phyloP scores from a whole-genome alignment of 208 protist species.

The Acanthamoeba lugdunensis region DNA sequence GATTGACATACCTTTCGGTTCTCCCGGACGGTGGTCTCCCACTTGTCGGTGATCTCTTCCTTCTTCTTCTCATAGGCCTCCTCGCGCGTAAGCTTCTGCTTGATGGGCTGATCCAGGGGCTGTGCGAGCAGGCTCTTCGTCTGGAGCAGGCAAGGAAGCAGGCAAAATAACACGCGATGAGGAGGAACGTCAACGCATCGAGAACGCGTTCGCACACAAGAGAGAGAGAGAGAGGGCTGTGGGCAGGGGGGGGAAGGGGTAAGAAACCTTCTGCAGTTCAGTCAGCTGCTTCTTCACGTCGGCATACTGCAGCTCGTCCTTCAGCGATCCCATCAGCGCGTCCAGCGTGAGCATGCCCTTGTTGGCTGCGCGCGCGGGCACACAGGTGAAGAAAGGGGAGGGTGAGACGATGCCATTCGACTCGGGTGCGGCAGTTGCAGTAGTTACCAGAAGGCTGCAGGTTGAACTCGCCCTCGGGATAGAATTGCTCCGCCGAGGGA shows the following conservation, averaged over 20 bases:
- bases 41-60: slow-evolving; percentile 60
- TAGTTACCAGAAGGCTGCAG: slow-evolving; percentile 34
- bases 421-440: not conserved
- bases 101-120: slow-evolving; percentile 1
- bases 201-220: no score
- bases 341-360: slow-evolving; percentile 43
- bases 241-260: no score
- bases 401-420: not conserved
- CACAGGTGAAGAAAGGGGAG: not conserved
- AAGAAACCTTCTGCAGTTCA: slow-evolving; percentile 46
- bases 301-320: slow-evolving; percentile 38
- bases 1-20: slow-evolving; percentile 60
- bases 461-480: slow-evolving; percentile 68
- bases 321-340: slow-evolving; percentile 48
- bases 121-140: slow-evolving; percentile 7
- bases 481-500: slow-evolving; percentile 44
- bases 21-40: slow-evolving; percentile 45
- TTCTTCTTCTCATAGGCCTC: slow-evolving; percentile 19
- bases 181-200: not conserved
- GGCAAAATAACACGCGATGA: not conserved
- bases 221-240: no score
- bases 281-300: slow-evolving; percentile 52
- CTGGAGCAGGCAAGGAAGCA: not conserved
- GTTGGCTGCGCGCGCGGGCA: not conserved
- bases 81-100: slow-evolving; percentile 57